phyloP scores from a whole-genome alignment of 2,329 filamentous ascomycete species.

The Pseudofabraea citricarpa region DNA sequence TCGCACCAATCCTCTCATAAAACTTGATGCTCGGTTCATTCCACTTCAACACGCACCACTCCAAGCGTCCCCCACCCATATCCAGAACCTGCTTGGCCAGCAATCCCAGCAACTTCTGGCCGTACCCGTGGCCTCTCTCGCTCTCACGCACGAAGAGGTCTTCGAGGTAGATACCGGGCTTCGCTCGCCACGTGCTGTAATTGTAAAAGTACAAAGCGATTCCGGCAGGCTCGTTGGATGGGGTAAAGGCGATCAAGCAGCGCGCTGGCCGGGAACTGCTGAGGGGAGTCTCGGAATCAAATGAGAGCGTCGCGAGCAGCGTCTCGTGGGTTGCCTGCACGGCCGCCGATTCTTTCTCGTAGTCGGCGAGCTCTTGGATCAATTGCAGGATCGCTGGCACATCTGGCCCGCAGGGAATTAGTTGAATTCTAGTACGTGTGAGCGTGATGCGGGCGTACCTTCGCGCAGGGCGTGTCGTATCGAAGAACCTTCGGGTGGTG shows the following conservation, averaged over 20 bases:
- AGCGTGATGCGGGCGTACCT: constrained; percentile 35
- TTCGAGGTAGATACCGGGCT: constrained; percentile 86
- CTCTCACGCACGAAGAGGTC: constrained; percentile 77
- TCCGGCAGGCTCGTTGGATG: constrained; percentile 49
- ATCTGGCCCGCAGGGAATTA: constrained; percentile 46
- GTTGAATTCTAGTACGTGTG: constrained; percentile 3
- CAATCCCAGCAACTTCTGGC: constrained; percentile 66
- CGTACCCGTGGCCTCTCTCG: constrained; percentile 74
- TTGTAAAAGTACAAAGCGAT: constrained; percentile 95
- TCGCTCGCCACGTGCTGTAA: constrained; percentile 89
- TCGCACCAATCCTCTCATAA: constrained; percentile 69
- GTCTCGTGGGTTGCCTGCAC: constrained; percentile 76
- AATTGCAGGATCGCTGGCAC: constrained; percentile 74
- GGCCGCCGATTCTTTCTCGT: constrained; percentile 70
- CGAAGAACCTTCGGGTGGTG: constrained; percentile 2
- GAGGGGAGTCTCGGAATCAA: constrained; percentile 50
- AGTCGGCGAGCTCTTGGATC: constrained; percentile 81
- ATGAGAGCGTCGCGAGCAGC: constrained; percentile 72
- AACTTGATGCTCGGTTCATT: constrained; percentile 88
- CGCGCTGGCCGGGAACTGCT: constrained; percentile 61
- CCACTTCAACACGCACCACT: constrained; percentile 92
- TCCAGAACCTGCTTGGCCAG: constrained; percentile 75
- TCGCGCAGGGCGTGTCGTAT: constrained; percentile 54
- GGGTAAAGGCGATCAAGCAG: constrained; percentile 61
- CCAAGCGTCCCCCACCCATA: constrained; percentile 69